phyloP scores from a whole-genome alignment of 306 rosid genomes.

The Cucurbita argyrosperma region DNA sequence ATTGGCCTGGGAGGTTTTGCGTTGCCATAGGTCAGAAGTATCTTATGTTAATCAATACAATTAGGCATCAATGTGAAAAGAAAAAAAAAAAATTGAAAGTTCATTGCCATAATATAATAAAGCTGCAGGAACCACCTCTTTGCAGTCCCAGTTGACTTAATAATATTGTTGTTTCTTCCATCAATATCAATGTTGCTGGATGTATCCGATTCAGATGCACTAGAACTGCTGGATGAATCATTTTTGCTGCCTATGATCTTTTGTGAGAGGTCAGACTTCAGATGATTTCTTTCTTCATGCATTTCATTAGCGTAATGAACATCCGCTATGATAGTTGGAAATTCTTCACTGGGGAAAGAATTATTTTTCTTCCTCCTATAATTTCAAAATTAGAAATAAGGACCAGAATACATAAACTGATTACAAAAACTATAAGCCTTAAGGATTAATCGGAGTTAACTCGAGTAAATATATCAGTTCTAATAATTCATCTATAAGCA shows the following conservation, averaged over 20 bases:
- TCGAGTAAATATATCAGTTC: not conserved
- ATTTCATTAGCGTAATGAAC: slow-evolving; percentile 12
- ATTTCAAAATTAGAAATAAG: slow-evolving; percentile 8
- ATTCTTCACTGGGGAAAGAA: slow-evolving; percentile 23
- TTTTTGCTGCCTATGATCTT: slow-evolving; percentile 23
- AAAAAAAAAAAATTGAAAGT: not conserved
- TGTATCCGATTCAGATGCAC: slow-evolving; percentile 21
- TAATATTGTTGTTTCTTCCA: slow-evolving; percentile 21
- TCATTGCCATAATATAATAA: slow-evolving; percentile 9
- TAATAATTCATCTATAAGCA: not conserved
- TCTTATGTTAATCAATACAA: too few species aligned
- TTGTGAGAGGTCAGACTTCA: slow-evolving; percentile 4
- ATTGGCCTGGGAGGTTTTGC: too few species aligned
- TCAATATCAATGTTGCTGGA: slow-evolving; percentile 10
- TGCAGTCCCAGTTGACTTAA: slow-evolving; percentile 15
- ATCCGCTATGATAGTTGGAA: slow-evolving; percentile 20
- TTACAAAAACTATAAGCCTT: not conserved
- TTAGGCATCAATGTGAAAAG: too few species aligned
- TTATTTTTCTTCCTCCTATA: slow-evolving; percentile 64
- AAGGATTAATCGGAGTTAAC: not conserved
- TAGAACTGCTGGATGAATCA: slow-evolving; percentile 21
- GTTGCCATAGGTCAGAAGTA: too few species aligned
- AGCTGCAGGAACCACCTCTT: slow-evolving; percentile 32
- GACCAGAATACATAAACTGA: not conserved
- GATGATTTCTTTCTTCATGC: slow-evolving; percentile 23